Evolutionary conservation across 768 basidiomycete species (phyloP).

Genomic region (Hericium rajendrae): DNA sequence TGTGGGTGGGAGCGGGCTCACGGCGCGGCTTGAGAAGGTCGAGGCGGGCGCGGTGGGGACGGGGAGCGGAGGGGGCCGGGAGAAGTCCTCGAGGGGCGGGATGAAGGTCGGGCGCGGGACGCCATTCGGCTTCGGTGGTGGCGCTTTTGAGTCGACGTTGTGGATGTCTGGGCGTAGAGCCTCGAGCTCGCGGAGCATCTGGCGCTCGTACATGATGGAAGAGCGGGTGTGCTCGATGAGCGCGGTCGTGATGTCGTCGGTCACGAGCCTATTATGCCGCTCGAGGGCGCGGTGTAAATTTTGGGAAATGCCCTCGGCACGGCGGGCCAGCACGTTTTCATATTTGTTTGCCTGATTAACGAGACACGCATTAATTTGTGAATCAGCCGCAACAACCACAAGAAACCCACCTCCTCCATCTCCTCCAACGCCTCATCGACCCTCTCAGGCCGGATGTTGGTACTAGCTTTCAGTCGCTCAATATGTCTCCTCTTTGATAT

Average conservation of each 20-base stretch:
- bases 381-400: background rate
- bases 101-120: constrained; percentile 53
- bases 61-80: constrained; percentile 22
- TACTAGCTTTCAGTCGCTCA: constrained; percentile 78
- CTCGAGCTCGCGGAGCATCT: constrained; percentile 81
- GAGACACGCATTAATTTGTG: background rate
- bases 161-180: constrained; percentile 68
- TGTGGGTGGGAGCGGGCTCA: constrained; percentile 13
- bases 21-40: constrained; percentile 12
- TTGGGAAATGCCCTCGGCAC: constrained; percentile 89
- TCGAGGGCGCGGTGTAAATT: constrained; percentile 84
- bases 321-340: constrained; percentile 72
- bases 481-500: constrained; percentile 91
- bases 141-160: constrained; percentile 52
- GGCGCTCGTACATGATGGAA: constrained; percentile 85
- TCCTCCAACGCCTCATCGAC: constrained; percentile 91
- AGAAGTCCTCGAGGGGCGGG: constrained; percentile 55
- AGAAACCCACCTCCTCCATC: constrained; percentile 67
- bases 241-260: constrained; percentile 85
- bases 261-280: constrained; percentile 76
- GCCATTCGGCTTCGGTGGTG: constrained; percentile 33
- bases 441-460: constrained; percentile 74
- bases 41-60: constrained; percentile 5
- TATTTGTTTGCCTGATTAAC: constrained; percentile 72
- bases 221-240: constrained; percentile 90